These are phyloP conservation scores for Phyllostachys edulis DNA, from an alignment of 176 grass and related monocot genomes.

Conservation along the genomic window DNA sequence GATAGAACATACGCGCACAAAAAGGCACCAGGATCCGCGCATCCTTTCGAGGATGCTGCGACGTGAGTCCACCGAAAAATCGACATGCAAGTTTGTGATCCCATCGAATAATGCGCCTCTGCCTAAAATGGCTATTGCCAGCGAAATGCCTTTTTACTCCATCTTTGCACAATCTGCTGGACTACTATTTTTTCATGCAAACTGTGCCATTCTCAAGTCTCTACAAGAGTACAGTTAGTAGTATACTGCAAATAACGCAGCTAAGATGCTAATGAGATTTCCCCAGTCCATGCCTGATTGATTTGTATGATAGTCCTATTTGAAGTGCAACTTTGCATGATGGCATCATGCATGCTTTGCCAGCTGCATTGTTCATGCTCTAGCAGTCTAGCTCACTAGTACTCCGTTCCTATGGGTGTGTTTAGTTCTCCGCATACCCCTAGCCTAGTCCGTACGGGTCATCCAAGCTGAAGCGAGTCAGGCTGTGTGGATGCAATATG, in stretches of 20 bases:
- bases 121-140: neutral
- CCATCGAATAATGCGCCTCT: constrained; percentile 2
- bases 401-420: neutral
- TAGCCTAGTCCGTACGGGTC: too few species aligned
- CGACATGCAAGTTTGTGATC: constrained; percentile 15
- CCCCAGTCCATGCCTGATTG: neutral
- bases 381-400: neutral
- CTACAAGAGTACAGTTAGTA: neutral
- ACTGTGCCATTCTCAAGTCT: neutral
- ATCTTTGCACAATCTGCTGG: constrained; percentile 16
- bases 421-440: too few species aligned
- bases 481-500: too few species aligned
- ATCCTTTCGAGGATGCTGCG: constrained; percentile 25
- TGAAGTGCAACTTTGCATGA: neutral
- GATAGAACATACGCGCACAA: constrained; percentile 31
- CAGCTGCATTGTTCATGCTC: neutral
- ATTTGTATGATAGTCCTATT: neutral
- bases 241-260: neutral
- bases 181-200: neutral
- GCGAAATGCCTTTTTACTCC: neutral
- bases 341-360: neutral
- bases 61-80: constrained; percentile 37
- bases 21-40: constrained; percentile 29
- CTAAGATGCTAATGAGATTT: neutral
- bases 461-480: too few species aligned